Evolutionary conservation across 352 stramenopile species (phyloP), one percentile per base, ranked within the genome.

Genomic region (Phytopythium aichiense): DNA sequence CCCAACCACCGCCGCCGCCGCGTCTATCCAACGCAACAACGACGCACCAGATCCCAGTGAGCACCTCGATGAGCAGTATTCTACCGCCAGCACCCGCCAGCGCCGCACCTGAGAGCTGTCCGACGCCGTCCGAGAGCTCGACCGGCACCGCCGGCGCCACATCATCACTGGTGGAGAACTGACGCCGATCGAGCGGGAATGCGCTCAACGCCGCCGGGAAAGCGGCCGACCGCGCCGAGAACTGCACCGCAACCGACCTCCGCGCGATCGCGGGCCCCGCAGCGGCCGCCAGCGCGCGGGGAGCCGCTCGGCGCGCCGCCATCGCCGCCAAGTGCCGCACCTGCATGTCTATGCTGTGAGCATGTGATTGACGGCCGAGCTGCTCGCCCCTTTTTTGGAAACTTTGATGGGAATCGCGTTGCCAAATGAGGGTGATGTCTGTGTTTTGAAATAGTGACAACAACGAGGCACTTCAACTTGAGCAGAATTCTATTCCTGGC

Each of bases 21-120:
- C 65, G 28, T 81, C 72, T 84, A 48, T 5, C 11, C n/a, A 11
- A 58, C 33, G 7, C 6, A 25, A 15, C 50, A 37, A 33, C n/a
- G 38, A 31, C 15, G 13, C 18, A 48, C 4, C 42, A 13, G 16
- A 49, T 25, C 42, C 4, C 20, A 23, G 42, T 49, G 9, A 37
- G 13, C 13, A 58, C 6, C 8, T 53, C 23, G 15, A 16, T 43
- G 12, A 56, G 9, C 43, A 18, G 5, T 52, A n/a, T 22, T 15
- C 28, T 4, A 2, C 64, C 50, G 16, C 23, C 15, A 11, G 1
- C 25, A 45, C 6, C 9, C 30, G 30, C 31, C 9, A 46, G 18
- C 8, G 7, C 8, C 49, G 13, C 56, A 84, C 75, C 75, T 33
- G 75, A 66, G 50, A 84, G 65, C 40, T 79, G 70, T 45, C 66